Conservation (phyloP, 495 filamentous ascomycete genomes). For the Aspergillus funiculosus region DNA sequence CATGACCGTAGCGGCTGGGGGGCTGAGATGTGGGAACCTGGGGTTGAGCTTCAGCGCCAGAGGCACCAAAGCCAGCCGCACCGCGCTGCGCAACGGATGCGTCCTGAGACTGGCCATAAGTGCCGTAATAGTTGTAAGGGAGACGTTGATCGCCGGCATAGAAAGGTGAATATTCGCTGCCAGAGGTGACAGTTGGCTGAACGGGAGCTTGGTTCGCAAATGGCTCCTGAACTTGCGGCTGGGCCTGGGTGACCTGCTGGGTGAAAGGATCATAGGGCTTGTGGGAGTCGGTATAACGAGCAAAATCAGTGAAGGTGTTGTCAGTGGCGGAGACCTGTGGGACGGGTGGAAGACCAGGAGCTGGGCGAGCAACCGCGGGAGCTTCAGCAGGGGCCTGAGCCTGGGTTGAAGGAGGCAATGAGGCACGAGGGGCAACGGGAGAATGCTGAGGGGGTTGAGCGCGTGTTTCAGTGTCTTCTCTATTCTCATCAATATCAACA, state of each 20-base stretch:
- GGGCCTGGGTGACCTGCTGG: slow-evolving; percentile 66
- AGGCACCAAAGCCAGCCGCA: slow-evolving; percentile 57
- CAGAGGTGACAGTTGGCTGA: slow-evolving; percentile 53
- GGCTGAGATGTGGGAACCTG: slow-evolving; percentile 67
- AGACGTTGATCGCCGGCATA: slow-evolving; percentile 78
- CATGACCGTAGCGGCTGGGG: slow-evolving; percentile 61
- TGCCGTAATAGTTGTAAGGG: slow-evolving; percentile 74
- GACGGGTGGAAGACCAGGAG: slow-evolving; percentile 62
- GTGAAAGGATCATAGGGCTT: slow-evolving; percentile 87
- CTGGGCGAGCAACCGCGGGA: slow-evolving; percentile 58
- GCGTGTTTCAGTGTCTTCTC: slow-evolving; percentile 91
- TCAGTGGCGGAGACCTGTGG: slow-evolving; percentile 49
- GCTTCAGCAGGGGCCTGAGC: slow-evolving; percentile 47
- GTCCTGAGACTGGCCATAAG: slow-evolving; percentile 78
- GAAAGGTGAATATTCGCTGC: slow-evolving; percentile 78
- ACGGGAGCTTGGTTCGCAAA: slow-evolving; percentile 52
- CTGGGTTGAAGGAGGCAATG: slow-evolving; percentile 71
- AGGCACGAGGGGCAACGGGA: slow-evolving; percentile 82
- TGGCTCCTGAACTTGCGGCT: slow-evolving; percentile 51
- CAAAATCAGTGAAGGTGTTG: slow-evolving; percentile 50
- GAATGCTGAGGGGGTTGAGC: slow-evolving; percentile 93
- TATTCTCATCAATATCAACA: slow-evolving; percentile 85
- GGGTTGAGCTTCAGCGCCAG: slow-evolving; percentile 65
- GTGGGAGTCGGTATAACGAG: slow-evolving; percentile 68
- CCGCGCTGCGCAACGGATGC: slow-evolving; percentile 62